These are phyloP conservation scores for Suillus spraguei DNA, from an alignment of 768 basidiomycete genomes.

Conservation along the genomic window DNA sequence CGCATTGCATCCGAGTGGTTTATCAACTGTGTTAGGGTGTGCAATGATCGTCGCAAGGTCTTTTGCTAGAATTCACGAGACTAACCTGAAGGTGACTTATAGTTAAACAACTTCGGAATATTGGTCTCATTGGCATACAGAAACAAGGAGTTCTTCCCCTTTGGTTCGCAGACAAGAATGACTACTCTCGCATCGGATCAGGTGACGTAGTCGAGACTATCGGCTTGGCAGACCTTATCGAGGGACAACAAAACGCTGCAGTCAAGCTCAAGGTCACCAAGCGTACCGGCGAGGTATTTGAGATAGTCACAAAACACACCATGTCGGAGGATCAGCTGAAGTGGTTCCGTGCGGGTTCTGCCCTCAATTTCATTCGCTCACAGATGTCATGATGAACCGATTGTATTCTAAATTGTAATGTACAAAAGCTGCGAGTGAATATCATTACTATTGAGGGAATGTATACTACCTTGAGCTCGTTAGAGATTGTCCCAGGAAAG, in stretches of 20 bases:
- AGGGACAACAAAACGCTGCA: slow-evolving; percentile 41
- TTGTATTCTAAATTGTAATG: background rate
- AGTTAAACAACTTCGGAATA: background rate
- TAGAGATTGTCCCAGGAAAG: slow-evolving; percentile 33
- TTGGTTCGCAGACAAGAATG: slow-evolving; percentile 87
- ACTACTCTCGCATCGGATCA: slow-evolving; percentile 82
- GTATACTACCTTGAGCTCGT: slow-evolving; percentile 13
- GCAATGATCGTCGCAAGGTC: slow-evolving; percentile 87
- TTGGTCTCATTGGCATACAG: slow-evolving; percentile 40
- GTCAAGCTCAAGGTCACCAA: slow-evolving; percentile 69
- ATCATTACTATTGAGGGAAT: background rate
- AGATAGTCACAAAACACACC: slow-evolving; percentile 81
- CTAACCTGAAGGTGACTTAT: slow-evolving; percentile 80
- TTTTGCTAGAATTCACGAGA: slow-evolving; percentile 98
- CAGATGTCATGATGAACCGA: slow-evolving; percentile 35
- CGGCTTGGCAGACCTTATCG: slow-evolving; percentile 73
- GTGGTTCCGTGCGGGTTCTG: slow-evolving; percentile 89
- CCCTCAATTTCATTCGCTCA: slow-evolving; percentile 86
- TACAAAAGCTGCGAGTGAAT: background rate
- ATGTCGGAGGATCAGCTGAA: slow-evolving; percentile 89
- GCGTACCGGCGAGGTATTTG: slow-evolving; percentile 59
- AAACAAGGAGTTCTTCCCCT: slow-evolving; percentile 98
- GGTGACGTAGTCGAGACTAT: slow-evolving; percentile 83
- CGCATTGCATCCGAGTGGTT: slow-evolving; percentile 3
- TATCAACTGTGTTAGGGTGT: slow-evolving; percentile 56